phyloP scores from a whole-genome alignment of 2,329 filamentous ascomycete species.

The Curvularia sp. region DNA sequence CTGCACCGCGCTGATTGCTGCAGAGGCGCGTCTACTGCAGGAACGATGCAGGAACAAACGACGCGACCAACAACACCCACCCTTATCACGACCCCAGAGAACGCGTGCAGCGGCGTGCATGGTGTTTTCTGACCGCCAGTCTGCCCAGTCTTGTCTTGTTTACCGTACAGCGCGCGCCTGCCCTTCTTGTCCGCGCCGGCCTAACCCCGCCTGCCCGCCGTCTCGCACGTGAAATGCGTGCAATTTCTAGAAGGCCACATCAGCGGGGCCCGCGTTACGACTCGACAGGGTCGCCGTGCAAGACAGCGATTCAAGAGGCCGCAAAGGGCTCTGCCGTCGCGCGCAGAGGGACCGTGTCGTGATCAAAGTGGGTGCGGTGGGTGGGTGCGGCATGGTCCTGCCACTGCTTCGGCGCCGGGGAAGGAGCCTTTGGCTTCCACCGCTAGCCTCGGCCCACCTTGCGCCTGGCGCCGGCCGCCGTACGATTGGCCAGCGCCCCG shows the following conservation, averaged over 20 bases:
- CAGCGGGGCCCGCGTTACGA: constrained; percentile 33
- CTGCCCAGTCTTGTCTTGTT: background rate
- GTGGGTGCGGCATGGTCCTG: constrained; percentile 32
- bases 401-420: constrained; percentile 48
- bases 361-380: constrained; percentile 1
- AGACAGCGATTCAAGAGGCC: constrained; percentile 38
- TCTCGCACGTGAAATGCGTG: constrained; percentile 19
- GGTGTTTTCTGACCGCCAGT: background rate
- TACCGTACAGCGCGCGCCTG: background rate
- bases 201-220: background rate
- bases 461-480: constrained; percentile 33
- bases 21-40: constrained; percentile 49
- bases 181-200: too few relatives aligned
- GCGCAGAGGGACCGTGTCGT: constrained; percentile 25
- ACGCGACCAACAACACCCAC: background rate
- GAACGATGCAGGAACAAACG: constrained; percentile 42
- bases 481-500: constrained; percentile 44
- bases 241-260: constrained; percentile 46
- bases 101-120: constrained; percentile 17
- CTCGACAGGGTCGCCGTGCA: constrained; percentile 31
- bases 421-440: constrained; percentile 47
- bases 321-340: constrained; percentile 35
- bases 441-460: constrained; percentile 35
- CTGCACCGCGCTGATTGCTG: constrained; percentile 31
- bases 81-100: background rate